Conservation (phyloP, 2,329 filamentous ascomycete species). For the Drechmeria coniospora region DNA sequence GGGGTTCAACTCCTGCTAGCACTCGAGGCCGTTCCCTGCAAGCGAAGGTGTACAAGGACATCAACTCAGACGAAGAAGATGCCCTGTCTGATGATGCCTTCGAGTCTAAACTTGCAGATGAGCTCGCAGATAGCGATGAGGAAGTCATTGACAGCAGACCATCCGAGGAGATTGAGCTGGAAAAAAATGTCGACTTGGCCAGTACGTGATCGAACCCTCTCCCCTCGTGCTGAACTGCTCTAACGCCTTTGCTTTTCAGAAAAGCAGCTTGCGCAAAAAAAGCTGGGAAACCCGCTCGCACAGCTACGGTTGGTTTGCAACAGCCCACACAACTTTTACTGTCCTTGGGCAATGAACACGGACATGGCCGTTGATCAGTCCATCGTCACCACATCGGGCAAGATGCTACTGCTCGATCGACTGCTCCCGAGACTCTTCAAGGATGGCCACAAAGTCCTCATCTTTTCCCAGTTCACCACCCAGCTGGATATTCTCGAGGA, state of each 20-base stretch:
- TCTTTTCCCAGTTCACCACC: constrained; percentile 94
- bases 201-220: constrained; percentile 34
- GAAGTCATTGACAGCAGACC: constrained; percentile 20
- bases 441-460: constrained; percentile 73
- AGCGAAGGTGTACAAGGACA: constrained; percentile 31
- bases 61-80: constrained; percentile 42
- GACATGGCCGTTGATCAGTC: constrained; percentile 55
- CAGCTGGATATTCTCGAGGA: constrained; percentile 83
- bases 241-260: constrained; percentile 33
- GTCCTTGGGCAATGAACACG: constrained; percentile 57
- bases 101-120: constrained; percentile 58
- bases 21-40: constrained; percentile 35
- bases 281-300: constrained; percentile 82
- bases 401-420: constrained; percentile 87
- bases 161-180: constrained; percentile 47
- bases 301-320: constrained; percentile 88
- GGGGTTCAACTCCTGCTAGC: constrained; percentile 56
- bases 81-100: constrained; percentile 67
- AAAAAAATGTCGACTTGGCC: constrained; percentile 57
- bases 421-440: constrained; percentile 62
- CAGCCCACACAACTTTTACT: constrained; percentile 91
- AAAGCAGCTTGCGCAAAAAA: constrained; percentile 78
- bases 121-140: constrained; percentile 30
- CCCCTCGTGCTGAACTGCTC: not conserved
- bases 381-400: constrained; percentile 76